phyloP scores from a whole-genome alignment of 768 basidiomycete species.

The Candolleomyces eurysporus region DNA sequence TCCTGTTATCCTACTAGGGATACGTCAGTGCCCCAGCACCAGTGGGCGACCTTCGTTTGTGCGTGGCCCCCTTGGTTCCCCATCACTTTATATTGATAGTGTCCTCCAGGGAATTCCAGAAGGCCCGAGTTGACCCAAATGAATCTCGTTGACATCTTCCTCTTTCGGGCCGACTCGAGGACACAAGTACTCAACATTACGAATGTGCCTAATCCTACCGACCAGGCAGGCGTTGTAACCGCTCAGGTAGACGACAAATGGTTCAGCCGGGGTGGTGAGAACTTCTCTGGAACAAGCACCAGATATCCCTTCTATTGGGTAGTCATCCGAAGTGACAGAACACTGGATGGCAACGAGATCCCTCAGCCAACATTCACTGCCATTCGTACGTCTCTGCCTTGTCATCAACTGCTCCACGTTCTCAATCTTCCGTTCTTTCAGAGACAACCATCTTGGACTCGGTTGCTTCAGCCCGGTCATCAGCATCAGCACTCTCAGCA shows the following conservation, averaged over 20 bases:
- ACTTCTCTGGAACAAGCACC: constrained; percentile 50
- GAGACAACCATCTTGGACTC: constrained; percentile 34
- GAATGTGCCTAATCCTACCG: constrained; percentile 42
- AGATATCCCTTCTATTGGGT: constrained; percentile 78
- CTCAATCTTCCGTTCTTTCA: neutral
- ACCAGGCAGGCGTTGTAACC: constrained; percentile 52
- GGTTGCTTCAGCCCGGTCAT: constrained; percentile 38
- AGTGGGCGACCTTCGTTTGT: constrained; percentile 82
- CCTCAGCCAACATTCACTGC: constrained; percentile 76
- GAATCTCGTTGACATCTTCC: constrained; percentile 70
- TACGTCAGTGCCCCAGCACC: constrained; percentile 63
- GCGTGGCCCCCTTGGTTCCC: constrained; percentile 26
- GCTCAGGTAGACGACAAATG: constrained; percentile 71
- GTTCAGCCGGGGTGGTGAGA: constrained; percentile 57
- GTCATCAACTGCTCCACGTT: neutral
- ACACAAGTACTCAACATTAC: constrained; percentile 42
- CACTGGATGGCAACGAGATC: constrained; percentile 56
- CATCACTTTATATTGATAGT: constrained; percentile 5
- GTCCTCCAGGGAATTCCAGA: constrained; percentile 66
- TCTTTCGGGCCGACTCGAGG: constrained; percentile 71
- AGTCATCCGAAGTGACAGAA: constrained; percentile 56
- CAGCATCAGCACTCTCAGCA: constrained; percentile 26
- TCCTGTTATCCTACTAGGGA: constrained; percentile 71
- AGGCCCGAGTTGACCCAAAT: constrained; percentile 63
- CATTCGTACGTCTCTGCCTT: constrained; percentile 58